Evolutionary conservation across 768 basidiomycete species (phyloP).

Genomic region (Leccinum subtestaceum): DNA sequence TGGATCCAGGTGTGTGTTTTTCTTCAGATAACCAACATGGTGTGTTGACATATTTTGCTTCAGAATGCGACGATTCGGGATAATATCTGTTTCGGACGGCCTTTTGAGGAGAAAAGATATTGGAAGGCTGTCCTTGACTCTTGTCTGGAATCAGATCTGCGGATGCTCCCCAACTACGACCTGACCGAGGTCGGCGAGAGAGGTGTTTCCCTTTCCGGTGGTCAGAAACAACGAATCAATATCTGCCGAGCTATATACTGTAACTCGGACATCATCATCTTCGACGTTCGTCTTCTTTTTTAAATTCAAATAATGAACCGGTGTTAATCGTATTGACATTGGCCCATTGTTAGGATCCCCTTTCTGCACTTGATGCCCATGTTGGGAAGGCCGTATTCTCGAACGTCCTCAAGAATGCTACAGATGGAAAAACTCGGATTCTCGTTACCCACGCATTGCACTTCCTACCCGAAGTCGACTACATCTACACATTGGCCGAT

Average conservation of each 20-base stretch:
- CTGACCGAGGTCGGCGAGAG: slow-evolving; percentile 36
- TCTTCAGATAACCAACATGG: neutral
- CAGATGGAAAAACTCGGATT: no score
- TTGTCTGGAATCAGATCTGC: slow-evolving; percentile 77
- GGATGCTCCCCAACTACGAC: slow-evolving; percentile 35
- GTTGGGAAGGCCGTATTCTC: no score
- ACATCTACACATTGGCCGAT: no score
- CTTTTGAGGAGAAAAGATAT: slow-evolving; percentile 78
- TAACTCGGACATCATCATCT: no score
- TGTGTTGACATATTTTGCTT: neutral
- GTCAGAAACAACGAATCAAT: slow-evolving; percentile 36
- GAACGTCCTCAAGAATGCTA: no score
- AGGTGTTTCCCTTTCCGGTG: slow-evolving; percentile 86
- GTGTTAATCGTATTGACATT: no score
- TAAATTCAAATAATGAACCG: no score
- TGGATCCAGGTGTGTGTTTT: slow-evolving; percentile 71
- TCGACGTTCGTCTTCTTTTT: no score
- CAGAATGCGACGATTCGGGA: slow-evolving; percentile 84
- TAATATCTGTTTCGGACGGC: slow-evolving; percentile 84
- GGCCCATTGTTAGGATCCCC: no score
- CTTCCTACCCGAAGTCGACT: no score
- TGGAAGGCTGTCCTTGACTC: slow-evolving; percentile 78
- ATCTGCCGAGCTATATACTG: slow-evolving; percentile 1
- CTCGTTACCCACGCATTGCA: no score
- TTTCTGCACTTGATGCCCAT: no score